Conservation (phyloP, 768 basidiomycete genomes). For the Asterophora lycoperdoides region DNA sequence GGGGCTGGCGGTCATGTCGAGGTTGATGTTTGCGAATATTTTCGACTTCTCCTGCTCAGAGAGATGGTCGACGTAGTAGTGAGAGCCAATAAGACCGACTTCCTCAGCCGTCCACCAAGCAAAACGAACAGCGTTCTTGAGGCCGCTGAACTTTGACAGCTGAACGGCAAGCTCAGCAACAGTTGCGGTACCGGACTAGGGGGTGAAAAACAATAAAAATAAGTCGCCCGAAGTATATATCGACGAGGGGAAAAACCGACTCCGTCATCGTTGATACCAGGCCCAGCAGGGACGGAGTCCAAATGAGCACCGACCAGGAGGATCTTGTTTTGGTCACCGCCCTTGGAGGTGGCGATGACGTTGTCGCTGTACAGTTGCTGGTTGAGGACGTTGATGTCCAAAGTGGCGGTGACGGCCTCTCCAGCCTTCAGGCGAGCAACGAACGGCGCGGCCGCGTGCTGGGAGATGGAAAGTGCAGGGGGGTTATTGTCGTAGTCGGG, state of each 20-base stretch:
- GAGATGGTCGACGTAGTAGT: constrained; percentile 26
- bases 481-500: constrained; percentile 24
- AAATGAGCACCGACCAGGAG: constrained; percentile 25
- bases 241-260: constrained; percentile 8
- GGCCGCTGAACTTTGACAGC: constrained; percentile 21
- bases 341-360: constrained; percentile 27
- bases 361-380: constrained; percentile 25
- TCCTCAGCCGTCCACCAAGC: constrained; percentile 31
- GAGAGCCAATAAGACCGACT: constrained; percentile 28
- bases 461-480: constrained; percentile 22
- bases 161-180: constrained; percentile 27
- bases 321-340: constrained; percentile 26
- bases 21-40: constrained; percentile 32
- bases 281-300: constrained; percentile 29
- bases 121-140: constrained; percentile 30
- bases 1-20: constrained; percentile 33
- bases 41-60: constrained; percentile 21
- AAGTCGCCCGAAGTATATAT: neutral
- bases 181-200: constrained; percentile 22
- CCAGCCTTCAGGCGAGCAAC: constrained; percentile 20
- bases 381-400: constrained; percentile 23
- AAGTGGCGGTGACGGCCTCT: constrained; percentile 20
- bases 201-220: neutral
- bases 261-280: constrained; percentile 29
- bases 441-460: constrained; percentile 21